Conservation (phyloP, 768 basidiomycete species). For the Tephrocybe rancida region DNA sequence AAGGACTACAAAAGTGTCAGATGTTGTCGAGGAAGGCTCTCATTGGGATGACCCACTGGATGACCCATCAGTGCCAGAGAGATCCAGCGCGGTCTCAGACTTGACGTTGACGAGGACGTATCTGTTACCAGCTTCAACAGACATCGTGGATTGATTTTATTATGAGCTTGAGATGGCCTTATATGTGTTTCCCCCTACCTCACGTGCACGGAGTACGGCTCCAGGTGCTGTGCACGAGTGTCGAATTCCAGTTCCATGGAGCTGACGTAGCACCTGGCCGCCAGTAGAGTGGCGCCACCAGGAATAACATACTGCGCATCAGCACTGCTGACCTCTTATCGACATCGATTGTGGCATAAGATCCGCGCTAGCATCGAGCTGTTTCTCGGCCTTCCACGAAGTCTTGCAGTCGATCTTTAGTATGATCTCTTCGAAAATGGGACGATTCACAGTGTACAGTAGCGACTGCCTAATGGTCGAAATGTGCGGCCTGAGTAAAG, state of each 20-base stretch:
- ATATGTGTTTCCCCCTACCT: not conserved
- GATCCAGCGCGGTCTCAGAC: conserved; percentile 44
- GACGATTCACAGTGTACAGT: conserved; percentile 26
- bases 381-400: too few species aligned
- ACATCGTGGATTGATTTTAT: conserved; percentile 12
- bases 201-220: too few species aligned
- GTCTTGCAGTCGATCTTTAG: too few species aligned
- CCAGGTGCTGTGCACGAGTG: too few species aligned
- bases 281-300: not conserved
- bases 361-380: too few species aligned
- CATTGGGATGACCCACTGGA: conserved; percentile 30
- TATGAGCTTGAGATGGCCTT: not conserved
- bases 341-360: too few species aligned
- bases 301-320: too few species aligned
- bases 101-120: conserved; percentile 30
- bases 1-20: conserved; percentile 32
- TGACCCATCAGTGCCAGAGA: conserved; percentile 45
- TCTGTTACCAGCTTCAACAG: conserved; percentile 10
- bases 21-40: not conserved
- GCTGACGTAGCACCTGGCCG: not conserved
- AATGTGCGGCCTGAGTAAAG: conserved; percentile 19
- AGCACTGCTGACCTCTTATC: too few species aligned
- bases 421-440: conserved; percentile 26
- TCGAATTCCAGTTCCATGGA: too few species aligned
- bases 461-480: conserved; percentile 30